These are phyloP conservation scores for Apophysomyces trapeziformis DNA, from an alignment of 371 early-diverging fungal species.

Conservation along the genomic window DNA sequence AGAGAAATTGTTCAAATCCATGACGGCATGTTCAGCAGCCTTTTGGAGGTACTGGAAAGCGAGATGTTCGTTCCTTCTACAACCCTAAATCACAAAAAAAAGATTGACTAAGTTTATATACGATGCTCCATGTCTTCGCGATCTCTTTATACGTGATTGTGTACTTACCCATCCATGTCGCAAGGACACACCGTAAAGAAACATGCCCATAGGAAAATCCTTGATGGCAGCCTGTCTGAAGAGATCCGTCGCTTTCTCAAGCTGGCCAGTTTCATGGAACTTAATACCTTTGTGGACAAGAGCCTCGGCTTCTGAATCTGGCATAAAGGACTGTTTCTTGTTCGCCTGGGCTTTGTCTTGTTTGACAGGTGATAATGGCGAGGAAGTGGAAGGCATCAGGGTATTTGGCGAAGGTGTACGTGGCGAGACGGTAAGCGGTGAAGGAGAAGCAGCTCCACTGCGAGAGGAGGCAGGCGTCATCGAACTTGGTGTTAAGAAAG, in stretches of 20 bases:
- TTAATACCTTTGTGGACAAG: constrained; percentile 40
- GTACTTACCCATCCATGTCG: constrained; percentile 73
- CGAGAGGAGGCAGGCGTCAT: constrained; percentile 17
- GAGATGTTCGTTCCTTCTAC: constrained; percentile 62
- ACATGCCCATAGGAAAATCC: constrained; percentile 72
- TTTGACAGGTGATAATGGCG: constrained; percentile 12
- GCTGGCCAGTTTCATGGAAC: constrained; percentile 69
- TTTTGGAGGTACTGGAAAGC: constrained; percentile 82
- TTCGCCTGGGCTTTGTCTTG: constrained; percentile 6
- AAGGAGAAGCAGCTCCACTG: background rate
- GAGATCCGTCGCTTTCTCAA: constrained; percentile 69
- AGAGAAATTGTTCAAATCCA: constrained; percentile 55
- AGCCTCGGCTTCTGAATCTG: constrained; percentile 20
- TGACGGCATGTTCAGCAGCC: constrained; percentile 76
- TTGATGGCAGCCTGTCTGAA: constrained; percentile 69
- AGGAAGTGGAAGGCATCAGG: constrained; percentile 14
- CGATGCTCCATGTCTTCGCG: too few relatives aligned
- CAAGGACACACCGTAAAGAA: constrained; percentile 75
- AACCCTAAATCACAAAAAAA: constrained; percentile 51
- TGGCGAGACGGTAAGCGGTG: constrained; percentile 16
- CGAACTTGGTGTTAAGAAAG: constrained; percentile 9
- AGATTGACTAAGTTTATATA: background rate
- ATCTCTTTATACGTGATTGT: background rate
- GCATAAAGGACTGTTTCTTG: background rate
- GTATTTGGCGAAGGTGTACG: constrained; percentile 30